phyloP scores from a whole-genome alignment of 768 basidiomycete species.

The Boletus sp. region DNA sequence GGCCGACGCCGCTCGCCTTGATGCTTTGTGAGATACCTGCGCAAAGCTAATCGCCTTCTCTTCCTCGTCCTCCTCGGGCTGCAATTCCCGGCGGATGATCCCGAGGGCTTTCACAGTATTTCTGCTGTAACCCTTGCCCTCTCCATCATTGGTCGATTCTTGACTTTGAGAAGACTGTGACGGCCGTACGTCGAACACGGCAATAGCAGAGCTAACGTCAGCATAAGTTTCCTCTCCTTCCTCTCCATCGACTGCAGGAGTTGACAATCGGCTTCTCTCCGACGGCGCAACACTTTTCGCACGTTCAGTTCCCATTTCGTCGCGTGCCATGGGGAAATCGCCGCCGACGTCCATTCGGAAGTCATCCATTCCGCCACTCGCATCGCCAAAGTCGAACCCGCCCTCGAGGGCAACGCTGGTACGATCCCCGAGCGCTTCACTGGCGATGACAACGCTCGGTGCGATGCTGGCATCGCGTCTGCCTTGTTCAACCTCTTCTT shows the following conservation, averaged over 20 bases:
- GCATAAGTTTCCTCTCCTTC: constrained; percentile 67
- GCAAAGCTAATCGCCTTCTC: constrained; percentile 76
- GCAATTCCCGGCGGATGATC: constrained; percentile 70
- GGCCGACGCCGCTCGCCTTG: constrained; percentile 85
- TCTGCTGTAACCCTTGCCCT: constrained; percentile 78
- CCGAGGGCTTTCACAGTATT: constrained; percentile 84
- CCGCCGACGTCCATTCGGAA: constrained; percentile 66
- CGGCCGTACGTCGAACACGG: constrained; percentile 70
- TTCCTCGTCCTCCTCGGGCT: constrained; percentile 46
- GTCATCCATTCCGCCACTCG: constrained; percentile 56
- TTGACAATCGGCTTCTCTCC: constrained; percentile 61
- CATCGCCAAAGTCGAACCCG: constrained; percentile 61
- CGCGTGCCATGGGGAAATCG: constrained; percentile 37
- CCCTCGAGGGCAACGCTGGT: constrained; percentile 54
- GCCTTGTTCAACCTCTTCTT: constrained; percentile 66
- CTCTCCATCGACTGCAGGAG: constrained; percentile 59
- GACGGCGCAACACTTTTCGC: constrained; percentile 52
- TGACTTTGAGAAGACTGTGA: constrained; percentile 50
- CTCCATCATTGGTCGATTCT: constrained; percentile 43
- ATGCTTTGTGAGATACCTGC: constrained; percentile 77
- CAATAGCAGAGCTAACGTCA: constrained; percentile 71
- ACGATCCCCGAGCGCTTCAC: constrained; percentile 51
- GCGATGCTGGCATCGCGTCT: constrained; percentile 66
- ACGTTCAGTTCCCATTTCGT: constrained; percentile 34
- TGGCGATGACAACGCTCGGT: constrained; percentile 55